Evolutionary conservation across 2,329 filamentous ascomycete species (phyloP), one percentile per base, ranked within the genome.

Genomic region (Aspergillus sp.): DNA sequence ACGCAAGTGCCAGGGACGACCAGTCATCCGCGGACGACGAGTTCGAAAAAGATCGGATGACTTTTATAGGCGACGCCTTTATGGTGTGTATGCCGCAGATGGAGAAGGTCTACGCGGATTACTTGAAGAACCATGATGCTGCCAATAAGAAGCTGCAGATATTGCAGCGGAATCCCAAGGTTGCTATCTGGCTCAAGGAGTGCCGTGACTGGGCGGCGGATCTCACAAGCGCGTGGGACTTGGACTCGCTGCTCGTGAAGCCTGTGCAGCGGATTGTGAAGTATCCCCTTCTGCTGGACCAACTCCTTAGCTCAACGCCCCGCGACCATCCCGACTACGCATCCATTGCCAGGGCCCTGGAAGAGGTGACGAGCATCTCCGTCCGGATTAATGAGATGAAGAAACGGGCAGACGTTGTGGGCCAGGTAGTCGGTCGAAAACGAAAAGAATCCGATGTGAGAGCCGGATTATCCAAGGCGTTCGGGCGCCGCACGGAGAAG

Each of bases 221-320:
- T 54, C 72, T 98, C 42, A 98, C 91, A 0, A 78, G 80, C 15
- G 89, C 91, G 1, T 98, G 91, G 91, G 84, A 93, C 57, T 62
- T 98, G 39, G 88, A 95, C 57, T 93, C 91, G 0, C 69, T 98
- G n/a, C 73, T 98, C 13, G 89, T 98, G 53, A 98, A 98, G 60
- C 91, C 91, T 2, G 88, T 93, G 57, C 91, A 98, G 61, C 78
- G 91, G 29, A 80, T 96, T 41, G 80, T 89, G 20, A 95, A 95
- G 52, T 98, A 96, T 52, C 86, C 86, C 3, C 78, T 94, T 28
- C 68, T 98, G 25, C 75, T 98, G 27, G 76, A 78, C 20, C 79
- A 86, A 35, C 68, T 98, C 8, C 68, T 93, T 15, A 78, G 86
- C 41, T 74, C 80, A 35, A 96, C 89, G 0, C 80, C 84, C 0